Percentiles rank a stretch among this genome's conserved stretches.
Evolutionary conservation across 495 filamentous ascomycete genomes (phyloP).

Genomic region (Articulospora tetracladia): DNA sequence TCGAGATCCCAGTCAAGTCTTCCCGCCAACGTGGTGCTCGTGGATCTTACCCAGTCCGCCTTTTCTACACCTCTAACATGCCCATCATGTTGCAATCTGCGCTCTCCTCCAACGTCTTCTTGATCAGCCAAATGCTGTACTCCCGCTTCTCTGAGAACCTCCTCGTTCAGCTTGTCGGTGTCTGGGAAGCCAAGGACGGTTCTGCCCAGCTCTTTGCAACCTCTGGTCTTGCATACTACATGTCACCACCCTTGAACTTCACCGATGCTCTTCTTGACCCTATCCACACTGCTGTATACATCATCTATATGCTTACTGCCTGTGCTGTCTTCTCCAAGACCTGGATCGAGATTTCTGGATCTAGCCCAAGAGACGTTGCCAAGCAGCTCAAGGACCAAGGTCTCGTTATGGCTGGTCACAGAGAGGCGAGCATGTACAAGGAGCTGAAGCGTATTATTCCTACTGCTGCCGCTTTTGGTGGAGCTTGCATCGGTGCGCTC

Average conservation of each 20-base stretch:
- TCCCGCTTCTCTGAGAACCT: conserved; percentile 98
- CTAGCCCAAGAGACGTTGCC: conserved; percentile 93
- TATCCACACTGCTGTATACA: conserved; percentile 93
- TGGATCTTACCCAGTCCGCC: conserved; percentile 74
- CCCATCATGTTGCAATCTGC: conserved; percentile 99
- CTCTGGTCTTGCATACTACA: conserved; percentile 96
- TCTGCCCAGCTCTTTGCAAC: conserved; percentile 90
- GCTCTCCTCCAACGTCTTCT: conserved; percentile 97
- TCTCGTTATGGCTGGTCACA: conserved; percentile 98
- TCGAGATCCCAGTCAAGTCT: conserved; percentile 99
- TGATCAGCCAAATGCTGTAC: conserved; percentile 98
- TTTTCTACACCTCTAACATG: conserved; percentile 92
- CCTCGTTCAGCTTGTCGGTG: conserved; percentile 90
- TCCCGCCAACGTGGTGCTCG: conserved; percentile 98
- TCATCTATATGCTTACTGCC: conserved; percentile 93
- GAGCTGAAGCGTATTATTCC: conserved; percentile 99
- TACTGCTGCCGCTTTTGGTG: conserved; percentile 96
- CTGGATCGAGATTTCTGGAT: conserved; percentile 99
- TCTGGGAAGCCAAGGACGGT: conserved; percentile 97
- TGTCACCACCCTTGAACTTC: conserved; percentile 97
- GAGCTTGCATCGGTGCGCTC: conserved; percentile 97
- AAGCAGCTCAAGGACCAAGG: conserved; percentile 99
- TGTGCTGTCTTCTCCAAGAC: conserved; percentile 99
- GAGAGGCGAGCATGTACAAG: conserved; percentile 99
- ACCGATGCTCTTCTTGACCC: conserved; percentile 94